These are phyloP conservation scores for Helicocarpus griseus DNA, from an alignment of 2,329 filamentous ascomycete genomes.

Conservation along the genomic window DNA sequence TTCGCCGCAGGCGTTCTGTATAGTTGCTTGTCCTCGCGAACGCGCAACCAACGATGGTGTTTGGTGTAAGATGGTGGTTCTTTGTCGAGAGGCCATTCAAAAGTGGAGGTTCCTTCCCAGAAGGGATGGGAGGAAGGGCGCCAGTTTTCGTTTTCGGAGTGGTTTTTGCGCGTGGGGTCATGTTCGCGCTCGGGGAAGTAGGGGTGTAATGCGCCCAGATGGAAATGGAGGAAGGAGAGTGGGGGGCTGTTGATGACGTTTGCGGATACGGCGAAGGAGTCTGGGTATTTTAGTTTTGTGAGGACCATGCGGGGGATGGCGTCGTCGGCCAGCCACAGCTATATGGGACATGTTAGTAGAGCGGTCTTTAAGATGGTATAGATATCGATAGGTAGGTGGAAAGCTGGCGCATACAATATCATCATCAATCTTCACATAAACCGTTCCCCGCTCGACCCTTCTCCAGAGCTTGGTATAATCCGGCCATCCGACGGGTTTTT, in stretches of 20 bases:
- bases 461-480: slow-evolving; percentile 9
- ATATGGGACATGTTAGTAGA: background rate
- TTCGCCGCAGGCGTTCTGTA: slow-evolving; percentile 38
- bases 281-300: slow-evolving; percentile 42
- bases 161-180: background rate
- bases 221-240: slow-evolving; percentile 46
- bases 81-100: slow-evolving; percentile 5
- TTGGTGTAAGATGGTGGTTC: slow-evolving; percentile 2
- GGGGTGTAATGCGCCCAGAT: slow-evolving; percentile 43
- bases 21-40: slow-evolving; percentile 25
- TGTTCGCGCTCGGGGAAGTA: slow-evolving; percentile 41
- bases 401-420: slow-evolving; percentile 23
- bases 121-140: slow-evolving; percentile 9
- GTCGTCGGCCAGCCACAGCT: slow-evolving; percentile 30
- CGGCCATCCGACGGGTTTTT: slow-evolving; percentile 7
- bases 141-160: background rate
- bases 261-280: slow-evolving; percentile 44
- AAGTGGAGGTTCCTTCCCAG: slow-evolving; percentile 5
- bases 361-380: background rate
- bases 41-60: slow-evolving; percentile 40
- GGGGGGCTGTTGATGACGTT: slow-evolving; percentile 50
- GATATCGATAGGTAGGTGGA: background rate
- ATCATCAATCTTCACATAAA: slow-evolving; percentile 33
- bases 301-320: slow-evolving; percentile 46
- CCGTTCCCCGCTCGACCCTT: slow-evolving; percentile 6